A percentile compares a stretch with the other conserved stretches of the same genome.
Conservation (phyloP, 73 alveolate genomes). For the Paramecium primaurelia region DNA sequence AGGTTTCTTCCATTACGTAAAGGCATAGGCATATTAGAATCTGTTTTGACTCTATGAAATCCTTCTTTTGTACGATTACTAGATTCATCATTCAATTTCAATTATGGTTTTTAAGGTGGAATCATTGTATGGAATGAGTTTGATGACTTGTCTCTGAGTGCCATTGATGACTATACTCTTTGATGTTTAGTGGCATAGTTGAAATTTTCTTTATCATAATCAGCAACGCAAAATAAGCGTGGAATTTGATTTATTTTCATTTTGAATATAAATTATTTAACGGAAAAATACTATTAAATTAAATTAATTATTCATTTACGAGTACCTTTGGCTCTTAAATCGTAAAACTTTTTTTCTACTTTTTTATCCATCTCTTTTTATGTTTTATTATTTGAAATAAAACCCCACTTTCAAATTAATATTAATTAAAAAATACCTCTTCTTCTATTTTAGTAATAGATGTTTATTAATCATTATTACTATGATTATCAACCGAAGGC, state of each 20-base stretch:
- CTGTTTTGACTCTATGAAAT: conserved; percentile 36
- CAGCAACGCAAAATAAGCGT: neutral
- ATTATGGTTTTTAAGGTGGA: neutral
- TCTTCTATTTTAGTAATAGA: neutral
- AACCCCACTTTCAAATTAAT: neutral
- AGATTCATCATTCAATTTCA: neutral
- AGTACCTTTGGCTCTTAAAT: neutral
- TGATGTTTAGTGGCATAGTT: neutral
- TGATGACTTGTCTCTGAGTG: conserved; percentile 36
- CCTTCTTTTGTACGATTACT: neutral
- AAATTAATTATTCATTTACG: neutral
- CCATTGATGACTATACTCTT: conserved; percentile 17
- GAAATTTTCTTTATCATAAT: conserved; percentile 10
- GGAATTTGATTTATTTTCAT: conserved; percentile 1
- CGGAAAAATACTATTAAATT: neutral
- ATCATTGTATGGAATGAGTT: conserved; percentile 1
- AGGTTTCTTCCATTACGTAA: conserved; percentile 36
- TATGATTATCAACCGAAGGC: neutral
- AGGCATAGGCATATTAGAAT: neutral
- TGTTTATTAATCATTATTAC: neutral
- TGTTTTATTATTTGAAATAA: neutral
- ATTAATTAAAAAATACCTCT: neutral
- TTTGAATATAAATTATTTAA: conserved; percentile 17
- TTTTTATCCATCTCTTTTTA: neutral
- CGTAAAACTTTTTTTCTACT: neutral